Base-by-base conservation (phyloP, 2,329 filamentous ascomycete genomes). In the Penicillium verrucosum region DNA sequence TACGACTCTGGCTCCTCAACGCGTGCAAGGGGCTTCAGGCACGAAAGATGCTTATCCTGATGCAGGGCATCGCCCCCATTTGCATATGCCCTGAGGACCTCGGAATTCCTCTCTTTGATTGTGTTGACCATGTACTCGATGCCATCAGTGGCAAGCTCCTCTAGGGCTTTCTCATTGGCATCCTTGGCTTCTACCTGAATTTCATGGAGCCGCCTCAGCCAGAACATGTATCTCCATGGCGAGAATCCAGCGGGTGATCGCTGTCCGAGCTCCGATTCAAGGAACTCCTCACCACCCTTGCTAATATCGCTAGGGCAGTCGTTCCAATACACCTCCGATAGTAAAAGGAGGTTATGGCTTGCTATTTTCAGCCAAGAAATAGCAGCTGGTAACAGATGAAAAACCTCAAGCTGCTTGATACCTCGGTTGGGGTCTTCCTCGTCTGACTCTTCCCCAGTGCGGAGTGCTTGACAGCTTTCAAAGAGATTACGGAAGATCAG, bases 181-280 rank as follows among this genome's bases (percentile, higher is more conserved):
- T 60, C 40, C 6, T 38, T 53, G 2, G 66, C 61, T 37, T 67
- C 51, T 8, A 67, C 64, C 12, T 48, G 48, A 29, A 67, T 65
- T 8, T 66, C 51, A 58, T 67, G 62, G 5, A 68, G 53, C 45
- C 64, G 59, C 58, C 65, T 68, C 4, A 69, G 47, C 67, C 67
- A 69, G 59, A 54, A 69, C 56, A 69, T 56, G 8, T 51, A 68
- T 61, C 67, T 64, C 66, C 62, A 69, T 12, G 63, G 65, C 7
- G 56, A 55, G 41, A 69, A 66, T 46, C 65, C 66, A 54, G 45
- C 27, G 6, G 61, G 62, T 37, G 64, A 51, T 55, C 61, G 66
- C 53, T 60, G 50, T 8, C 66, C 67, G 4, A 68, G 57, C 34
- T 65, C 65, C 0, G 66, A 69, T 42, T 64, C 29, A 18, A 64